These are phyloP conservation scores for Phaeosphaeria sp. DNA, from an alignment of 2,329 filamentous ascomycete species.

Conservation along the genomic window DNA sequence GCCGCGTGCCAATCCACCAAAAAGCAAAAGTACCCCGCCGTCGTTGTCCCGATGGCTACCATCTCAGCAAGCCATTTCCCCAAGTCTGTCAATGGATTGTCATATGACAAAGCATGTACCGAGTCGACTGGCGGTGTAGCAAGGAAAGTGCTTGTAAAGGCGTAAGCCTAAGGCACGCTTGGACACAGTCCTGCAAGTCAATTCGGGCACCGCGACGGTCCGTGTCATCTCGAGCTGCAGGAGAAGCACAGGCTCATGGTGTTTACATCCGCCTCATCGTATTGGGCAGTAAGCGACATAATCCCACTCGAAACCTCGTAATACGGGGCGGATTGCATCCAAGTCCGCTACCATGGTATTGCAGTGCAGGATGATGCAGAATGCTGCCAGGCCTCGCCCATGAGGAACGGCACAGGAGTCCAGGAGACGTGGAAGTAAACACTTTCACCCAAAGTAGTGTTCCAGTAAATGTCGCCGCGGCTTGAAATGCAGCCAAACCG, in stretches of 20 bases:
- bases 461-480: constrained; percentile 9
- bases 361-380: constrained; percentile 3
- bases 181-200: constrained; percentile 17
- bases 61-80: not conserved
- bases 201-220: constrained; percentile 29
- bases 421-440: constrained; percentile 28
- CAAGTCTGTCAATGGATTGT: not conserved
- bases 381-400: not conserved
- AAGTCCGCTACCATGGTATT: constrained; percentile 19
- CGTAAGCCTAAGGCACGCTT: constrained; percentile 28
- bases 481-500: not conserved
- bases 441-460: constrained; percentile 32
- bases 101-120: constrained; percentile 2
- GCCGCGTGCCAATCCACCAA: constrained; percentile 18
- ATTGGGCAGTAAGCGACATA: constrained; percentile 21
- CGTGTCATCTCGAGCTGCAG: constrained; percentile 25
- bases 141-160: constrained; percentile 17
- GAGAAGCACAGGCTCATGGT: constrained; percentile 8
- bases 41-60: constrained; percentile 9
- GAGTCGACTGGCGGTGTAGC: constrained; percentile 27
- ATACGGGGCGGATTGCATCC: constrained; percentile 21
- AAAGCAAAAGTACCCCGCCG: constrained; percentile 14
- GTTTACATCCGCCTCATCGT: constrained; percentile 16
- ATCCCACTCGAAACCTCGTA: constrained; percentile 9
- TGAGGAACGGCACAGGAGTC: constrained; percentile 8